Percentiles rank a stretch among this genome's conserved stretches.
Conservation (phyloP, 2,329 filamentous ascomycete genomes). For the Fusarium hostae region DNA sequence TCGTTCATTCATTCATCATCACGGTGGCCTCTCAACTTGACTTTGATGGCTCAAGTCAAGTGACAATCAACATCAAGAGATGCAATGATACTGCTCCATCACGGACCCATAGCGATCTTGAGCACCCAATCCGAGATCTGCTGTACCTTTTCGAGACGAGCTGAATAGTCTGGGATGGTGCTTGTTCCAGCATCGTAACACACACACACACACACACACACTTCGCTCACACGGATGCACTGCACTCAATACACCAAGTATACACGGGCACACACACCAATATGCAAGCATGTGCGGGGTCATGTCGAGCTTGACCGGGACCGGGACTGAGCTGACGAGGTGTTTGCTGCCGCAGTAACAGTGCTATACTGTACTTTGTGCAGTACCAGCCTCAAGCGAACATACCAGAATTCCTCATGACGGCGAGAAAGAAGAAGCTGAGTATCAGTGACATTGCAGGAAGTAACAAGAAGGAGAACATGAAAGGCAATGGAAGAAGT, state of each 20-base stretch:
- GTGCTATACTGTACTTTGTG: not conserved
- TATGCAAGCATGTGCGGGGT: conserved; percentile 13
- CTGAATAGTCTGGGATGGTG: conserved; percentile 3
- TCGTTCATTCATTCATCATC: not conserved
- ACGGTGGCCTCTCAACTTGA: not conserved
- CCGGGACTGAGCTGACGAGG: conserved; percentile 21
- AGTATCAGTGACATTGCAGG: conserved; percentile 29
- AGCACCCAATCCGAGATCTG: conserved; percentile 20
- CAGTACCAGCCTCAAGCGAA: conserved; percentile 10
- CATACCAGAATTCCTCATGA: conserved; percentile 13
- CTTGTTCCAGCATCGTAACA: conserved; percentile 13
- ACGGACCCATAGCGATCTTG: not conserved
- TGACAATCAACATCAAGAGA: not conserved
- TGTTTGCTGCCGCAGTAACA: not conserved
- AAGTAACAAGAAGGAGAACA: conserved; percentile 27
- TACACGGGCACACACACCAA: not conserved
- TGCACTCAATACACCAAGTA: not conserved
- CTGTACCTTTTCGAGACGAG: conserved; percentile 13
- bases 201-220: not conserved
- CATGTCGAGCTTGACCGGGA: not conserved
- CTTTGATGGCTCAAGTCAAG: conserved; percentile 4
- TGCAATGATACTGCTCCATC: conserved; percentile 7
- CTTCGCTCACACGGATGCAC: not conserved
- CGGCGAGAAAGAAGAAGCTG: conserved; percentile 31
- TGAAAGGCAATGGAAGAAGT: conserved; percentile 24